These are phyloP conservation scores for Lachnum nothofagi DNA, from an alignment of 2,329 filamentous ascomycete species.

Conservation along the genomic window DNA sequence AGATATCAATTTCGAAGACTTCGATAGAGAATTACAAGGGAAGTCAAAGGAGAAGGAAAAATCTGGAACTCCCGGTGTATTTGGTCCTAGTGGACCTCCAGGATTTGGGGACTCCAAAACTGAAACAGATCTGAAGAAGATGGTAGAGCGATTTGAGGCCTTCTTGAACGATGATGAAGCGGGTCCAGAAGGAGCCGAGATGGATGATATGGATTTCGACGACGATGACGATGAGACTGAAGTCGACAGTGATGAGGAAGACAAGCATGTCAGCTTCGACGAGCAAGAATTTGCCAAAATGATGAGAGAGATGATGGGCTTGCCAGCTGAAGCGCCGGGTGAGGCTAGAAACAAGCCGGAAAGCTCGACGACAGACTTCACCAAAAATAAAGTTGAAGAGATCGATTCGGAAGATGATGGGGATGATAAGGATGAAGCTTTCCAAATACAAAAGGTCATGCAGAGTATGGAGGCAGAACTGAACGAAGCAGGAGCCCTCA, in stretches of 20 bases:
- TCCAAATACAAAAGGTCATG: conserved; percentile 61
- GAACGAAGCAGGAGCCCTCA: conserved; percentile 61
- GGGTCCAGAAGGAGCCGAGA: conserved; percentile 70
- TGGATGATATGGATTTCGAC: conserved; percentile 64
- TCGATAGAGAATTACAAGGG: conserved; percentile 71
- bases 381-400: conserved; percentile 20
- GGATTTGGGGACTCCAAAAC: conserved; percentile 62
- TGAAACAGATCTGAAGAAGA: conserved; percentile 76
- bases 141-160: conserved; percentile 87
- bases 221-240: conserved; percentile 47
- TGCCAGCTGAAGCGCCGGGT: conserved; percentile 36
- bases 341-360: conserved; percentile 4
- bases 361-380: conserved; percentile 3
- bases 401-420: conserved; percentile 35
- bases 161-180: conserved; percentile 85
- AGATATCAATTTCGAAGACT: conserved; percentile 83
- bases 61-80: conserved; percentile 17
- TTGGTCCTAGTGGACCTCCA: conserved; percentile 28
- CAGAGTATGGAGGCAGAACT: conserved; percentile 69
- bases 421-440: conserved; percentile 43
- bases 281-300: conserved; percentile 79
- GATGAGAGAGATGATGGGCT: conserved; percentile 90
- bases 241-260: conserved; percentile 58
- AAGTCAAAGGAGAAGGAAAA: conserved; percentile 37
- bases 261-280: conserved; percentile 73